A percentile compares a stretch with the other conserved stretches of the same genome.
Evolutionary conservation across 1,284 basidiomycete species (phyloP).

Genomic region (Phenoliferia sp.): DNA sequence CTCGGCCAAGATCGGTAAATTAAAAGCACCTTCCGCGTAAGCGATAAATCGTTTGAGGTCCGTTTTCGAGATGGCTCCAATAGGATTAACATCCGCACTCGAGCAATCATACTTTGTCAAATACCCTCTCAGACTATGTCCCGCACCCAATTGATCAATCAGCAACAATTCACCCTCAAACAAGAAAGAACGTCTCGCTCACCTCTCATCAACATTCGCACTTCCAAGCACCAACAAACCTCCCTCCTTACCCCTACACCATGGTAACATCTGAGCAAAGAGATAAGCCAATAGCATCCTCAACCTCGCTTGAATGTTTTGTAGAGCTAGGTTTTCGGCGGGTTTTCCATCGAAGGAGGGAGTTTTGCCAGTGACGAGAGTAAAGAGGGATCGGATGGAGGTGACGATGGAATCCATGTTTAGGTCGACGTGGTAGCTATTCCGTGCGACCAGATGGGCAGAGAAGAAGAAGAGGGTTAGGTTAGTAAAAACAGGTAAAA

Average conservation of each 20-base stretch:
- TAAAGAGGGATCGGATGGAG: conserved; percentile 76
- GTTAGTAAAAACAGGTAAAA: no score
- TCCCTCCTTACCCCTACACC: conserved; percentile 78
- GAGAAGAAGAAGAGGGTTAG: neutral
- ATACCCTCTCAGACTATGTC: conserved; percentile 78
- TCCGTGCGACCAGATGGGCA: no score
- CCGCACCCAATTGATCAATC: neutral
- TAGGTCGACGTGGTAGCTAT: conserved; percentile 85
- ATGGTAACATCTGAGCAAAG: conserved; percentile 93
- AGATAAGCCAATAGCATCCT: conserved; percentile 96
- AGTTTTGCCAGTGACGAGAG: conserved; percentile 70
- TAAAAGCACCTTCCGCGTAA: conserved; percentile 71
- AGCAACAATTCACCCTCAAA: neutral
- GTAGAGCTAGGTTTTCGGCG: conserved; percentile 91
- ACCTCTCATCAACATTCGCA: conserved; percentile 97
- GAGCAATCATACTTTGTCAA: conserved; percentile 91
- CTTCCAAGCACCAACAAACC: conserved; percentile 90
- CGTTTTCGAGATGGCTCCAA: conserved; percentile 95
- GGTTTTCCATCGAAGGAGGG: conserved; percentile 78
- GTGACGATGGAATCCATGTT: conserved; percentile 93
- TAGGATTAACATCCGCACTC: conserved; percentile 88
- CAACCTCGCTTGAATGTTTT: conserved; percentile 94
- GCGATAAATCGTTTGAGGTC: conserved; percentile 94
- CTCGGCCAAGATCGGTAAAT: conserved; percentile 76
- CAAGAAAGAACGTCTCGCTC: conserved; percentile 18